Percentiles rank a stretch among this genome's conserved stretches.
Conservation (phyloP, 208 protist genomes). For the Trichomonas tenax region DNA sequence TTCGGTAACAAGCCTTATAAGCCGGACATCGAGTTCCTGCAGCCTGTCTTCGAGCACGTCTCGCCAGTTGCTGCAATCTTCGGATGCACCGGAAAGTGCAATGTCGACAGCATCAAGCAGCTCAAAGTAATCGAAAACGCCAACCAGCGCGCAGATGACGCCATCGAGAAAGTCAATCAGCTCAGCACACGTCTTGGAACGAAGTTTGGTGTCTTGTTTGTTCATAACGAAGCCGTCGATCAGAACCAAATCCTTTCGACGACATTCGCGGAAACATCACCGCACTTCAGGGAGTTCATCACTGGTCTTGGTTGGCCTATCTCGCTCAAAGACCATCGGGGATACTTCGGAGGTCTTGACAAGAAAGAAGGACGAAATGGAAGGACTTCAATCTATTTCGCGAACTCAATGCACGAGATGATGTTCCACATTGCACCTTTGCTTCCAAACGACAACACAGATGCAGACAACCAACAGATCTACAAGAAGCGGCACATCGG, state of each 20-base stretch:
- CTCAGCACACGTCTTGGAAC: background rate
- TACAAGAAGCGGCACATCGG: conserved; percentile 55
- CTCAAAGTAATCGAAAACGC: background rate
- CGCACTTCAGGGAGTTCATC: background rate
- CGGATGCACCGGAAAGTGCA: background rate
- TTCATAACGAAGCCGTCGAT: background rate
- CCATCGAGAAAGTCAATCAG: background rate
- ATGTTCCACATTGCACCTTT: background rate
- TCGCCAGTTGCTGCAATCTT: background rate
- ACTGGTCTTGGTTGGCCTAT: background rate
- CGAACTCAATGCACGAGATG: background rate
- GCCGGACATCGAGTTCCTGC: background rate
- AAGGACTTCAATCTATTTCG: background rate
- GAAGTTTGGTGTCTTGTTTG: background rate
- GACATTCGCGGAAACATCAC: background rate
- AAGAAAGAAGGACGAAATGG: background rate
- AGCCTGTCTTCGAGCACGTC: background rate
- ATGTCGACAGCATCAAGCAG: background rate
- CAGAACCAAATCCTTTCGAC: background rate
- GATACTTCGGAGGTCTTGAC: background rate
- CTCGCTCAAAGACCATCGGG: background rate
- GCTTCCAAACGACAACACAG: background rate
- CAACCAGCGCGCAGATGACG: background rate
- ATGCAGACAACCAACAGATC: background rate
- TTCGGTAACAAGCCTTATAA: background rate